phyloP scores from a whole-genome alignment of 257 asterid genomes.

The Nyctanthes arbortristis region DNA sequence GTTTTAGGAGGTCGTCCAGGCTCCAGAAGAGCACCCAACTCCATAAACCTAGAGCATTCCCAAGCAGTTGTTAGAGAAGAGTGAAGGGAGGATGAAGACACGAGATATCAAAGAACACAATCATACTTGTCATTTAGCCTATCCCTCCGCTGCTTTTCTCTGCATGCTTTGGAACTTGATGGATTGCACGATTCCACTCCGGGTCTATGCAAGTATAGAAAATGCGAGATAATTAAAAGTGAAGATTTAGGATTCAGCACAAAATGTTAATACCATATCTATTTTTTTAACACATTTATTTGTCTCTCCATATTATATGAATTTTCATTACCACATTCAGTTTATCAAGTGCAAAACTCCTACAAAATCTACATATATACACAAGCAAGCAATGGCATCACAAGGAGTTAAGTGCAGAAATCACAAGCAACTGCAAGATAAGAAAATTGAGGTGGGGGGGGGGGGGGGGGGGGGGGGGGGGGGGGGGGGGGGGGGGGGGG shows the following conservation, averaged over 20 bases:
- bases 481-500: too few relatives aligned
- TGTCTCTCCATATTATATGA: neutral
- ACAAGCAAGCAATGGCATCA: neutral
- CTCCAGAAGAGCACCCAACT: slow-evolving; percentile 82
- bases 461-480: too few relatives aligned
- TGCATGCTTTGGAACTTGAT: slow-evolving; percentile 87
- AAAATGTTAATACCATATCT: neutral
- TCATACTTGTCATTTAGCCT: slow-evolving; percentile 82
- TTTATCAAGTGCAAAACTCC: neutral
- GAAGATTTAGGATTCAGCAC: neutral
- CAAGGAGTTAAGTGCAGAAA: neutral
- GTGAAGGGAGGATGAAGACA: slow-evolving; percentile 13
- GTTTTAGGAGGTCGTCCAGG: slow-evolving; percentile 93
- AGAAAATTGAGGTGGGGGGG: too few relatives aligned
- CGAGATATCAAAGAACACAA: slow-evolving; percentile 21
- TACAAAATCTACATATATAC: neutral
- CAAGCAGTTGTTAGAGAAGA: slow-evolving; percentile 23
- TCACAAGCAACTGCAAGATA: neutral
- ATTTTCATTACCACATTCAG: neutral
- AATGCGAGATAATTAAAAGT: slow-evolving; percentile 10
- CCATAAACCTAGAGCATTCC: slow-evolving; percentile 58
- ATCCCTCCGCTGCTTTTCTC: slow-evolving; percentile 91
- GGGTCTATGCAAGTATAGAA: slow-evolving; percentile 38
- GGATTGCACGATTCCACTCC: slow-evolving; percentile 65
- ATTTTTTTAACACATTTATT: neutral